phyloP scores from a whole-genome alignment of 495 filamentous ascomycete genomes.

The Lasiosphaeria ovina region DNA sequence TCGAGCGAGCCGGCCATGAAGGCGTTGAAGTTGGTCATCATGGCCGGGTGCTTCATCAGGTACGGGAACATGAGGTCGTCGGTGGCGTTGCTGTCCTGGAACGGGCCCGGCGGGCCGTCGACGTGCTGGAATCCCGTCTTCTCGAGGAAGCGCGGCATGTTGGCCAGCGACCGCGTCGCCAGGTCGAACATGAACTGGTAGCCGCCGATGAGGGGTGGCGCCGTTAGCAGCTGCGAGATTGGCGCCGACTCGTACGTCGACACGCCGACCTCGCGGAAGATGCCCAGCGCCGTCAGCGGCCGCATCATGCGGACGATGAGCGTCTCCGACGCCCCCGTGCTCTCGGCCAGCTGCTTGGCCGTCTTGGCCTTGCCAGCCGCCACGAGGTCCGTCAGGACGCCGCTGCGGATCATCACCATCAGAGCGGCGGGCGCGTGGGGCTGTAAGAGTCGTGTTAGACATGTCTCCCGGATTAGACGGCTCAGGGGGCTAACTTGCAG shows the following conservation, averaged over 20 bases:
- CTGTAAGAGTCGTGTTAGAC: background rate
- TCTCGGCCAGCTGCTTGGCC: background rate
- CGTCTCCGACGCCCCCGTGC: background rate
- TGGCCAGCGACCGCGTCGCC: constrained; percentile 4
- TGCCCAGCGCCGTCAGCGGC: background rate
- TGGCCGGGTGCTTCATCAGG: constrained; percentile 6
- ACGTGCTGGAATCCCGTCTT: constrained; percentile 6
- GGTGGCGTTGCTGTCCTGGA: constrained; percentile 8
- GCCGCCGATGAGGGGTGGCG: constrained; percentile 1
- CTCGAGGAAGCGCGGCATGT: constrained; percentile 9
- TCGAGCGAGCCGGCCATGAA: constrained; percentile 8
- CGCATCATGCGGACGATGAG: constrained; percentile 5
- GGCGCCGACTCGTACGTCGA: background rate
- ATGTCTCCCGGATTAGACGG: background rate
- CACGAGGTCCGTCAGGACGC: background rate
- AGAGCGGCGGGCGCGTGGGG: constrained; percentile 1
- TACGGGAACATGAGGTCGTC: constrained; percentile 6
- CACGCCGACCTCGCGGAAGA: background rate
- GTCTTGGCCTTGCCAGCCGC: background rate
- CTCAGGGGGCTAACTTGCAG: background rate
- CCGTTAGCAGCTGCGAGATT: constrained; percentile 1
- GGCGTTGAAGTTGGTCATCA: constrained; percentile 7
- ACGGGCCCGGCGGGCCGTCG: constrained; percentile 3
- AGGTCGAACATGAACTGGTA: constrained; percentile 8
- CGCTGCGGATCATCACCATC: constrained; percentile 4